phyloP scores from a whole-genome alignment of 2,329 filamentous ascomycete species.

The Tricladium varicosporioides region DNA sequence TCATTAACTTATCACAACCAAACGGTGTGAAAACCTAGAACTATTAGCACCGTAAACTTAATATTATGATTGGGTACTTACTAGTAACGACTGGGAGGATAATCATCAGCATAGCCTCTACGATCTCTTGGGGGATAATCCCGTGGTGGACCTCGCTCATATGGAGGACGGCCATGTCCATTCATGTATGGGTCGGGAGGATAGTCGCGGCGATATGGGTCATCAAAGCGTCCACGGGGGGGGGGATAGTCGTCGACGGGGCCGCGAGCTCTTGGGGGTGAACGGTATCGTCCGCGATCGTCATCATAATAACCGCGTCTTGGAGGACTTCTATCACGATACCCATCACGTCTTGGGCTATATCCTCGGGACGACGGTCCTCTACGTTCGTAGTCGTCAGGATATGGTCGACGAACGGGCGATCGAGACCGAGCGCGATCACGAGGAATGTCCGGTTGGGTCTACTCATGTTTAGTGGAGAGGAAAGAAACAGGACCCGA shows the following conservation, averaged over 20 bases:
- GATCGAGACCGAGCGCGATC: conserved; percentile 79
- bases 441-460: conserved; percentile 71
- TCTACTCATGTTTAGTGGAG: conserved; percentile 47
- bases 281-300: conserved; percentile 72
- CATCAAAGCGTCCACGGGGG: conserved; percentile 67
- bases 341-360: conserved; percentile 79
- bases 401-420: conserved; percentile 65
- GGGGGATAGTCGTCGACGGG: conserved; percentile 78
- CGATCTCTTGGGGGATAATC: conserved; percentile 35
- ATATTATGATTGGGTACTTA: conserved; percentile 20
- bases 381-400: conserved; percentile 82
- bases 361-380: conserved; percentile 77
- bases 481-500: conserved; percentile 16
- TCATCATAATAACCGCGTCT: conserved; percentile 87
- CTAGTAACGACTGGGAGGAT: conserved; percentile 34
- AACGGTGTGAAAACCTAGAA: conserved; percentile 7
- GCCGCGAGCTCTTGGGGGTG: conserved; percentile 69
- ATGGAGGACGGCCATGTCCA: conserved; percentile 46
- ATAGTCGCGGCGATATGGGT: conserved; percentile 71
- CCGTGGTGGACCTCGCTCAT: conserved; percentile 44
- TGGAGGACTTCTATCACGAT: conserved; percentile 82
- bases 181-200: conserved; percentile 59
- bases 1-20: conserved; percentile 13
- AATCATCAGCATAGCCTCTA: conserved; percentile 29
- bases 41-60: neutral